Percentiles rank a stretch among this genome's conserved stretches.
Conservation (phyloP, 495 filamentous ascomycete species). For the Trichoderma parareesei region DNA sequence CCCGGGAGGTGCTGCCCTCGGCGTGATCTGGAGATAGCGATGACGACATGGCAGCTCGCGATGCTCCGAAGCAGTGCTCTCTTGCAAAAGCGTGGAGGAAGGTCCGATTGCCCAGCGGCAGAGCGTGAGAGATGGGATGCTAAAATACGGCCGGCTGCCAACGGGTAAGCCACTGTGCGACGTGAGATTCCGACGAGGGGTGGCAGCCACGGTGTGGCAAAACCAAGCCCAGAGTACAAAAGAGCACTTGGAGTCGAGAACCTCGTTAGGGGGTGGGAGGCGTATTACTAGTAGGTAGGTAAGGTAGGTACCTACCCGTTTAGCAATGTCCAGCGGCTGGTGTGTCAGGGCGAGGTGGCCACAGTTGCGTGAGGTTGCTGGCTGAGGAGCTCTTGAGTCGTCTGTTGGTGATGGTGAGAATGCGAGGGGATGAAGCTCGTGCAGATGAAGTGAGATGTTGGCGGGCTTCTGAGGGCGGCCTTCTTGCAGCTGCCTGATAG, state of each 20-base stretch:
- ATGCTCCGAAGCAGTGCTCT: not conserved
- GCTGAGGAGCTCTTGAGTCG: not conserved
- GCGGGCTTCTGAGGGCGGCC: too few relatives aligned
- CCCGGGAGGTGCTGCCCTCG: constrained; percentile 24
- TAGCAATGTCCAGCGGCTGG: not conserved
- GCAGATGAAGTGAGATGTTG: too few relatives aligned
- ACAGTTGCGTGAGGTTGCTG: not conserved
- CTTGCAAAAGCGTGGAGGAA: constrained; percentile 22
- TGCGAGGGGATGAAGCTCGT: not conserved
- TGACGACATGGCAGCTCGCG: constrained; percentile 32
- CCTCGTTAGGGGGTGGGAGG: not conserved
- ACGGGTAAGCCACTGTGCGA: constrained; percentile 29
- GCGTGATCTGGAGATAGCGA: constrained; percentile 30
- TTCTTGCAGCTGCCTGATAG: too few relatives aligned
- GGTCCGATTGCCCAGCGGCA: constrained; percentile 24
- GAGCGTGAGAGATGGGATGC: constrained; percentile 28
- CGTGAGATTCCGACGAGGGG: not conserved
- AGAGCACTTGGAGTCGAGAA: not conserved
- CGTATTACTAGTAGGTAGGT: not conserved
- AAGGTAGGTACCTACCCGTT: not conserved
- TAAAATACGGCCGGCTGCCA: constrained; percentile 17
- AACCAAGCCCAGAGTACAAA: not conserved
- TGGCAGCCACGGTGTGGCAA: constrained; percentile 8
- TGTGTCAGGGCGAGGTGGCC: not conserved
- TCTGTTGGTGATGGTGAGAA: not conserved